Percentiles rank a stretch among this genome's conserved stretches.
phyloP scores from a whole-genome alignment of 2,329 filamentous ascomycete genomes.

The Alternaria gansuensis region DNA sequence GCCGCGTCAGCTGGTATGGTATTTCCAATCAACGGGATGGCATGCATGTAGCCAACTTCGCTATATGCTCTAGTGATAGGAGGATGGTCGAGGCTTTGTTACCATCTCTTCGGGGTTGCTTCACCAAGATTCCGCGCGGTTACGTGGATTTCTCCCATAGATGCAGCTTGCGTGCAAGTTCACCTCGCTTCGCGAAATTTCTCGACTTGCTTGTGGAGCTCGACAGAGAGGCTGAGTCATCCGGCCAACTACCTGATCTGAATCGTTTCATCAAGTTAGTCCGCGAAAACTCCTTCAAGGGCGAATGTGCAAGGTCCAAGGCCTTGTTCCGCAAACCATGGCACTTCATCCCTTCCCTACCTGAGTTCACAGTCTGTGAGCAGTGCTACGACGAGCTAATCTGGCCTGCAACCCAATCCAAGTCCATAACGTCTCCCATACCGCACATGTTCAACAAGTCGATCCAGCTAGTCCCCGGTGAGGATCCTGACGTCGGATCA shows the following conservation, averaged over 20 bases:
- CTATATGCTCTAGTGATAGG: conserved; percentile 77
- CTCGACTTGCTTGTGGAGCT: conserved; percentile 65
- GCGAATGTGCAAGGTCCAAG: conserved; percentile 72
- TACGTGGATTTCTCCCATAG: conserved; percentile 52
- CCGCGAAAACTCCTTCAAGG: conserved; percentile 54
- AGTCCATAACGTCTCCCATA: conserved; percentile 56
- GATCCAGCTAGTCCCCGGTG: conserved; percentile 64
- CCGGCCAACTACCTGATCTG: conserved; percentile 60
- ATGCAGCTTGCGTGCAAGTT: conserved; percentile 75
- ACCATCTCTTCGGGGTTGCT: conserved; percentile 74
- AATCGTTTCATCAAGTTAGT: conserved; percentile 71
- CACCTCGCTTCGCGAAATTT: conserved; percentile 65
- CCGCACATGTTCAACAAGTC: conserved; percentile 59
- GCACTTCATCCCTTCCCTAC: conserved; percentile 79
- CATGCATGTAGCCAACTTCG: conserved; percentile 73
- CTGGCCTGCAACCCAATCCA: conserved; percentile 66
- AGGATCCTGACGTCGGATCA: conserved; percentile 53
- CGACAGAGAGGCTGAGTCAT: conserved; percentile 56
- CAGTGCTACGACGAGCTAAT: conserved; percentile 86
- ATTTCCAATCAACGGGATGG: conserved; percentile 73
- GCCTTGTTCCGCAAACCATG: conserved; percentile 71
- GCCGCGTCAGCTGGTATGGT: conserved; percentile 74
- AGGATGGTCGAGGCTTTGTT: conserved; percentile 76
- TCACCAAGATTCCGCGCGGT: conserved; percentile 55
- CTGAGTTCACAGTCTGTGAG: conserved; percentile 83